Evolutionary conservation across 495 filamentous ascomycete genomes (phyloP), one percentile per base, ranked within the genome.

Genomic region (Cladorrhinum samala): DNA sequence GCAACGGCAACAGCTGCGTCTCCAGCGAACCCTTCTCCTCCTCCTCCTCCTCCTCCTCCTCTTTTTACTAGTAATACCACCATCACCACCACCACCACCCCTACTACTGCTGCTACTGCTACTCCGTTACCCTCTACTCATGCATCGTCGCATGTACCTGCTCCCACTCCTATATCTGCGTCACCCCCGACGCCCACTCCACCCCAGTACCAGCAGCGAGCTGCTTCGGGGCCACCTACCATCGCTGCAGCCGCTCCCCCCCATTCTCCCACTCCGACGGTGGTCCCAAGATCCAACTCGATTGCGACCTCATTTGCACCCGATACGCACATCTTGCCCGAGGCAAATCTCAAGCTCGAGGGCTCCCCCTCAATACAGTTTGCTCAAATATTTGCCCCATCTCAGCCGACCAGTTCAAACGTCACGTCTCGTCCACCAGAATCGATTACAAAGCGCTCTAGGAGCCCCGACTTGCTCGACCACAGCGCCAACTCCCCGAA

Each of bases 401-500:
- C 27, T 5, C 27, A 33, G 11, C 27, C 27, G 27, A 11, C 27
- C 5, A 11, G 6, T 33, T 11, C 27, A 33, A 33, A 6, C 27
- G 27, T 11, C 27, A 33, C 5, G 6, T 5, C 27, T 5, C 27
- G 11, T 33, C 6, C 27, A 11, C 27, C 27, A 5, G 27, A 5
- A 33, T 33, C 27, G 27, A 33, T 6, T 33, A 11, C 64, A 14
- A 75, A 74, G 52, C 64, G 71, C n/a, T 53, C 54, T 5, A 54
- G 67, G 49, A 67, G 65, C 19, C 60, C 66, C n/a, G 63, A 68
- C 8, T 38, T 19, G 23, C 36, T 56, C n/a, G 51, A 33, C 13
- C 21, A 53, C 24, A 62, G 64, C 7, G 60, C 58, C 21, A 58
- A 52, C 43, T 48, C 50, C 21, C 61, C 58, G 14, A 75, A 74